Evolutionary conservation across 352 stramenopile species (phyloP), one percentile per base, ranked within the genome.

Genomic region (Phytophthora cryptogea): DNA sequence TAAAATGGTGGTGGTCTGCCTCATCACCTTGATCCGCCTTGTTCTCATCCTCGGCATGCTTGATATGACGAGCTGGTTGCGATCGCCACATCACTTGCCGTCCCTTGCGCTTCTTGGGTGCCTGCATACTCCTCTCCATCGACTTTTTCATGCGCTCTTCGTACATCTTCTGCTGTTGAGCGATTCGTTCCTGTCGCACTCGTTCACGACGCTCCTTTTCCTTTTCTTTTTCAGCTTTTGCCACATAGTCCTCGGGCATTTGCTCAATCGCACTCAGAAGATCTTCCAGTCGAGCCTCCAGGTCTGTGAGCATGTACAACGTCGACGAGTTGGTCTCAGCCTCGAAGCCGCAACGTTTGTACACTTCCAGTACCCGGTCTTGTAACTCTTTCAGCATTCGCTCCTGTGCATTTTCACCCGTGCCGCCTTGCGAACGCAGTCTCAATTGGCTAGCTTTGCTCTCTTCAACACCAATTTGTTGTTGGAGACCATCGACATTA

Each of bases 151-250:
- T 96, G 54, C 92, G 77, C 63, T 98, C 90, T 55, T 97, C 88
- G 72, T 97, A 96, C 81, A 96, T 90, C 54, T 92, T 91, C 59
- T 97, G 89, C 70, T 97, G 90, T 66, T 96, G 78, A n/a, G 86
- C 77, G 66, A 97, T 92, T 44, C 93, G 82, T 71, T 98, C 94
- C 41, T 94, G 86, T 1, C 92, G 85, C 47, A 97, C 92, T 20
- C 88, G 83, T 74, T 98, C 92, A 20, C 94, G 78, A 2, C 94
- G 80, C 64, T 97, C 89, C 46, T 98, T 98, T 57, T 98, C 94
- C 59, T 98, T 97, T 37, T 97, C 90, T 52, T 98, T 98, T 61
- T 98, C 94, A 20, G 86, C 89, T 59, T 97, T 97, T 11, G 88
- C 71, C 5, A 98, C 91, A 59, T 97, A 98, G 27, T 98, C 94